Evolutionary conservation across 2,329 filamentous ascomycete genomes (phyloP).

Genomic region (Colletotrichum sp.): DNA sequence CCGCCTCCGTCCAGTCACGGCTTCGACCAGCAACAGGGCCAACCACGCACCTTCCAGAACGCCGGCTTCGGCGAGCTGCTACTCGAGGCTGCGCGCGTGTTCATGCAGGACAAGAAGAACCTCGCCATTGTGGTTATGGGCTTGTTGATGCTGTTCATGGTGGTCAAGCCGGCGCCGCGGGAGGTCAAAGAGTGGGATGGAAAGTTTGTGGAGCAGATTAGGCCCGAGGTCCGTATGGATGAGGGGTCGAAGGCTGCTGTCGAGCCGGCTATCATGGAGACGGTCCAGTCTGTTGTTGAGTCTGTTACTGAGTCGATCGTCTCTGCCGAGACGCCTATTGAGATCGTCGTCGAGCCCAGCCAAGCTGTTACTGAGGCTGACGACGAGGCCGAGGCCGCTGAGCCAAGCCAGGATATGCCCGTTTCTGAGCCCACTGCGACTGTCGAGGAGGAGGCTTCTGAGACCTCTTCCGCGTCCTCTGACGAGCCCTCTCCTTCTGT

Average conservation of each 20-base stretch:
- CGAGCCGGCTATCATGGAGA: neutral
- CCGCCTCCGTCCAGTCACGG: slow-evolving; percentile 30
- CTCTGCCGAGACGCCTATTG: neutral
- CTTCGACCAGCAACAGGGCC: slow-evolving; percentile 28
- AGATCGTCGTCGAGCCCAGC: neutral
- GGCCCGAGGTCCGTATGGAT: neutral
- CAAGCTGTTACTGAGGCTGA: neutral
- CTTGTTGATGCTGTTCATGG: slow-evolving; percentile 57
- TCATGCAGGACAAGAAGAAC: slow-evolving; percentile 64
- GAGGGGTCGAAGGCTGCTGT: neutral
- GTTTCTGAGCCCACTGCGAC: neutral
- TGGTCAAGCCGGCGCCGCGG: slow-evolving; percentile 30
- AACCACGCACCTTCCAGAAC: slow-evolving; percentile 33
- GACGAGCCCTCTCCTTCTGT: neutral
- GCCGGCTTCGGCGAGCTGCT: slow-evolving; percentile 60
- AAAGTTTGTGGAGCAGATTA: slow-evolving; percentile 21
- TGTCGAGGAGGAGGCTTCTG: neutral
- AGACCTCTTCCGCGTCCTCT: neutral
- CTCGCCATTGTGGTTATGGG: slow-evolving; percentile 60
- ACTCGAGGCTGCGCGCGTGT: slow-evolving; percentile 56
- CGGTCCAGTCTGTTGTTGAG: neutral
- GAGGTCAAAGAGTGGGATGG: slow-evolving; percentile 30
- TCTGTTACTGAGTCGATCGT: neutral
- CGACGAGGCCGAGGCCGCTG: neutral
- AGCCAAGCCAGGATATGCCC: neutral